Evolutionary conservation across 2,329 filamentous ascomycete species (phyloP).

Genomic region (Penicillium rolfsii): DNA sequence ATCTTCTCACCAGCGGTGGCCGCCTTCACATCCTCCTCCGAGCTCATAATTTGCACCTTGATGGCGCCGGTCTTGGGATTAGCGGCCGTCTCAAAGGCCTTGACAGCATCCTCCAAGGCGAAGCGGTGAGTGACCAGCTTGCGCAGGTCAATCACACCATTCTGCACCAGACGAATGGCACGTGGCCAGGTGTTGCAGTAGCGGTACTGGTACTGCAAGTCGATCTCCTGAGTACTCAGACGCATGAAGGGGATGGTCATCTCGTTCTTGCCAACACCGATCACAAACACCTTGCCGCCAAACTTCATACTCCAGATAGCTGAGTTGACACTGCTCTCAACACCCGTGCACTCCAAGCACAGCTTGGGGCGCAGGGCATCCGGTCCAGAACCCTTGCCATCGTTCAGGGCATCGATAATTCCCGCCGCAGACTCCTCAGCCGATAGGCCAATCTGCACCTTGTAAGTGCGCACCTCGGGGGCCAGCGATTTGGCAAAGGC

Average conservation of each 20-base stretch:
- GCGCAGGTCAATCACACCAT: slow-evolving; percentile 77
- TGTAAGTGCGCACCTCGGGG: slow-evolving; percentile 76
- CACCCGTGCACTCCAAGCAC: slow-evolving; percentile 90
- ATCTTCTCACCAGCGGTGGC: slow-evolving; percentile 37
- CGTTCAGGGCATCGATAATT: slow-evolving; percentile 70
- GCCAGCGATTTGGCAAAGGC: slow-evolving; percentile 82
- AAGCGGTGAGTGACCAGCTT: slow-evolving; percentile 88
- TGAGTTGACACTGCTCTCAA: slow-evolving; percentile 82
- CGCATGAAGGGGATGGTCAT: slow-evolving; percentile 96
- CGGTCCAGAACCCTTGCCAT: slow-evolving; percentile 37
- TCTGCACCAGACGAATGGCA: slow-evolving; percentile 84
- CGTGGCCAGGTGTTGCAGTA: slow-evolving; percentile 96
- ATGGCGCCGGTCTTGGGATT: slow-evolving; percentile 93
- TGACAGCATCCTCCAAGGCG: slow-evolving; percentile 78
- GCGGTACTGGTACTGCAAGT: slow-evolving; percentile 94
- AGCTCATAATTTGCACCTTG: slow-evolving; percentile 83
- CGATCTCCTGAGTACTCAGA: slow-evolving; percentile 85
- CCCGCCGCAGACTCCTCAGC: slow-evolving; percentile 72
- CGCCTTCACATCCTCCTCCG: slow-evolving; percentile 44
- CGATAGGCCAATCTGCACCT: slow-evolving; percentile 45
- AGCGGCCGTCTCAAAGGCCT: slow-evolving; percentile 86
- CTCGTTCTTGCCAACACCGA: slow-evolving; percentile 93
- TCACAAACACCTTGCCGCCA: slow-evolving; percentile 95
- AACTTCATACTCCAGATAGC: slow-evolving; percentile 93
- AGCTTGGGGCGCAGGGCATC: slow-evolving; percentile 76